Percentiles rank a stretch among this genome's conserved stretches.
phyloP scores from a whole-genome alignment of 2,329 filamentous ascomycete genomes.

The Colletotrichum tabaci region DNA sequence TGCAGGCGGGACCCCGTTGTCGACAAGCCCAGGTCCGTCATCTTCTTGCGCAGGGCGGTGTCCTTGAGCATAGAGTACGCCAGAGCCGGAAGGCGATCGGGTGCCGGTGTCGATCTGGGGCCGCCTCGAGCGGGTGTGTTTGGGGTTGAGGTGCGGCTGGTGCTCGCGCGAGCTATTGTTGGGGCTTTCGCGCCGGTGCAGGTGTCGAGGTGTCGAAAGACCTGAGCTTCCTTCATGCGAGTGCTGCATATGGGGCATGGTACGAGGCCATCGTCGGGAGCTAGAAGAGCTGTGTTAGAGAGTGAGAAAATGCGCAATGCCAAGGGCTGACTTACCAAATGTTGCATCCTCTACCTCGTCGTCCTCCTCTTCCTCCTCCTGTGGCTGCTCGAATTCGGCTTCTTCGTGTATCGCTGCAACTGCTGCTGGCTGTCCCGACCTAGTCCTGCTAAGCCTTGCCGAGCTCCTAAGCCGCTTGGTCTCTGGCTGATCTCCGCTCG shows the following conservation, averaged over 20 bases:
- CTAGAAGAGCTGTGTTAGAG: constrained; percentile 36
- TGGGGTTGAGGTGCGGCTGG: constrained; percentile 15
- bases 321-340: constrained; percentile 17
- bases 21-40: constrained; percentile 85
- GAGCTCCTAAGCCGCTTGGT: constrained; percentile 69
- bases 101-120: constrained; percentile 52
- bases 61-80: constrained; percentile 94
- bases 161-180: background rate
- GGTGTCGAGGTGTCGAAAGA: constrained; percentile 86
- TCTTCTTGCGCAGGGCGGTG: constrained; percentile 81
- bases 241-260: constrained; percentile 86
- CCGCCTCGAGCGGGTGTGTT: constrained; percentile 13
- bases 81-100: constrained; percentile 81
- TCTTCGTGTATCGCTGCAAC: constrained; percentile 50
- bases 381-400: constrained; percentile 28
- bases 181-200: constrained; percentile 60
- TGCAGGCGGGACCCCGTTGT: constrained; percentile 76
- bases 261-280: constrained; percentile 80
- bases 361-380: constrained; percentile 23
- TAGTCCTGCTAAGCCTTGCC: constrained; percentile 62
- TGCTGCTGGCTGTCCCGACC: constrained; percentile 55
- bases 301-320: background rate
- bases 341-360: constrained; percentile 23
- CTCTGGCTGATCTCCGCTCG: constrained; percentile 46
- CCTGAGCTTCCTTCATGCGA: constrained; percentile 83